Conservation (phyloP, 495 filamentous ascomycete genomes). For the Aspergillus cavernicola region DNA sequence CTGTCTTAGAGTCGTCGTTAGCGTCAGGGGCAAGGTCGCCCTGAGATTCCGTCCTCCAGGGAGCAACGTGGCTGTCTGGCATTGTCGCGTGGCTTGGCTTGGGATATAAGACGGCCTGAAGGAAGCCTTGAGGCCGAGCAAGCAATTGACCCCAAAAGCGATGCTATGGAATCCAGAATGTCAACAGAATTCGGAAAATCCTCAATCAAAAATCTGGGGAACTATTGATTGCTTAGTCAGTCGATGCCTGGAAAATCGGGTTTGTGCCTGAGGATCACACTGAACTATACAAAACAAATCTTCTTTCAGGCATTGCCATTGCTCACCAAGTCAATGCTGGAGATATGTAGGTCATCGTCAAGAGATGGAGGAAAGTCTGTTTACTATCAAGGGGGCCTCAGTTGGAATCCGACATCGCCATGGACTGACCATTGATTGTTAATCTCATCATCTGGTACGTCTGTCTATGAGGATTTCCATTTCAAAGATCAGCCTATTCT, state of each 20-base stretch:
- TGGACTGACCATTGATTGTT: too few species aligned
- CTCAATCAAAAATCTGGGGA: not conserved
- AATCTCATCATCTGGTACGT: too few species aligned
- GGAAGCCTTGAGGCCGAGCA: not conserved
- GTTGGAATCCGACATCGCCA: too few species aligned
- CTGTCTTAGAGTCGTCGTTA: conserved; percentile 55
- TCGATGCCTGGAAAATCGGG: not conserved
- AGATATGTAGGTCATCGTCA: too few species aligned
- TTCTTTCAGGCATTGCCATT: too few species aligned
- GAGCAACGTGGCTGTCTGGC: conserved; percentile 29
- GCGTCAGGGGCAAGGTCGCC: conserved; percentile 37
- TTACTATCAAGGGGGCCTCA: too few species aligned
- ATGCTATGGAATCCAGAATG: conserved; percentile 1
- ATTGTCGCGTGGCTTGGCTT: not conserved
- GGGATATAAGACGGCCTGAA: not conserved
- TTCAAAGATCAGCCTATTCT: too few species aligned
- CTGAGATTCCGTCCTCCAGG: conserved; percentile 39
- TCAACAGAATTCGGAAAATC: not conserved
- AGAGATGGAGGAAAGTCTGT: too few species aligned
- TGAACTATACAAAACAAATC: not conserved
- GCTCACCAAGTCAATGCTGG: too few species aligned
- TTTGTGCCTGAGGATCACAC: conserved; percentile 4
- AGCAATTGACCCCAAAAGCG: not conserved
- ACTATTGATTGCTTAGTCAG: conserved; percentile 14
- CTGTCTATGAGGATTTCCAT: too few species aligned